These are phyloP conservation scores for Calocera cornea DNA, from an alignment of 768 basidiomycete genomes.

Conservation along the genomic window DNA sequence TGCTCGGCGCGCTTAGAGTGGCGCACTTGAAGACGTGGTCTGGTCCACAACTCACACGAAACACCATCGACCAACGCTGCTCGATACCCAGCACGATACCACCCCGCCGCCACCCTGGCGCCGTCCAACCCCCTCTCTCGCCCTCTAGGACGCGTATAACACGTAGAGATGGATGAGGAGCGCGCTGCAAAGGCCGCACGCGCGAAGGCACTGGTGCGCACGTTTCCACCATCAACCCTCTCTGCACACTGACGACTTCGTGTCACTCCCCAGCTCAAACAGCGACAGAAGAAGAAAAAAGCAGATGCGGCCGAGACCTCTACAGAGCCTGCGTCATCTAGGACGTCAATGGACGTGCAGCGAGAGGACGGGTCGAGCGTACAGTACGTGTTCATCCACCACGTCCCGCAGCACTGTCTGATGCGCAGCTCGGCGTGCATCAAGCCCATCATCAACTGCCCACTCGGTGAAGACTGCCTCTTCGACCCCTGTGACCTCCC, in stretches of 20 bases:
- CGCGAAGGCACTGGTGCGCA: conserved; percentile 64
- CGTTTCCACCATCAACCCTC: neutral
- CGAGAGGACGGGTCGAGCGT: conserved; percentile 23
- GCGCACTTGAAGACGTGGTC: conserved; percentile 5
- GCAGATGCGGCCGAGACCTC: conserved; percentile 28
- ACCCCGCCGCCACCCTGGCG: neutral
- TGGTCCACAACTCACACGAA: neutral
- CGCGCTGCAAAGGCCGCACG: conserved; percentile 71
- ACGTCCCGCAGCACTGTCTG: conserved; percentile 27
- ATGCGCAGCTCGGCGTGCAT: conserved; percentile 20
- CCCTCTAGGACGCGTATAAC: neutral
- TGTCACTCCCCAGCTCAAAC: conserved; percentile 47
- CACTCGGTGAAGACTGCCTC: conserved; percentile 24
- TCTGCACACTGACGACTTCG: neutral
- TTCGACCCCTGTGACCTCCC: conserved; percentile 6
- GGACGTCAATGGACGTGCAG: conserved; percentile 29
- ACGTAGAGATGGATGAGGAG: conserved; percentile 34
- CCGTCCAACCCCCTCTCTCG: neutral
- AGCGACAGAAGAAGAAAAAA: conserved; percentile 51
- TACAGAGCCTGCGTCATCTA: conserved; percentile 27
- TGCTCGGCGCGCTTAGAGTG: neutral
- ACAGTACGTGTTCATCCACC: conserved; percentile 38
- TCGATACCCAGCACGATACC: neutral
- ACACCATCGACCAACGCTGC: neutral
- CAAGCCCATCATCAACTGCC: conserved; percentile 11